These are phyloP conservation scores for Yarrowia divulgata DNA, from an alignment of 805 yeast species.

Conservation along the genomic window DNA sequence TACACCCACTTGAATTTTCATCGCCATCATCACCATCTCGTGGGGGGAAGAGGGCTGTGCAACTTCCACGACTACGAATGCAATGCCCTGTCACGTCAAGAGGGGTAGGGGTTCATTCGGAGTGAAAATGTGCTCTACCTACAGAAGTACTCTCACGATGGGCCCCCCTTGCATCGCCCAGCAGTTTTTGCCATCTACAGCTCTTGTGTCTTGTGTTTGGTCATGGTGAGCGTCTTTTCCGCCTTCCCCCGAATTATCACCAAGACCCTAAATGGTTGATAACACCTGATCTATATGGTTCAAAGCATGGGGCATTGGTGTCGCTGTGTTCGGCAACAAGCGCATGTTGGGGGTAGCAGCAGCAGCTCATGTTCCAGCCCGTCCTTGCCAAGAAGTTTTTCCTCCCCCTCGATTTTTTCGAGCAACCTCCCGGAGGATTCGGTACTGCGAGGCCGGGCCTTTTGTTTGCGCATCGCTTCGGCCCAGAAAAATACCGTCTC, in stretches of 20 bases:
- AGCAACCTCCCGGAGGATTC: background rate
- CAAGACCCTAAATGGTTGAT: constrained; percentile 3
- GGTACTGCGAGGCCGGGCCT: background rate
- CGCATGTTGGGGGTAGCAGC: background rate
- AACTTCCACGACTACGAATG: constrained; percentile 2
- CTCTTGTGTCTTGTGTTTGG: background rate
- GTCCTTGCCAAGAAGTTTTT: constrained; percentile 1
- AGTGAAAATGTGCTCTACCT: too few species aligned
- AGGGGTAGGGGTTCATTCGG: background rate
- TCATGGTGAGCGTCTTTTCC: background rate
- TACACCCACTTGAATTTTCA: background rate
- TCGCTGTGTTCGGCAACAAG: constrained; percentile 24
- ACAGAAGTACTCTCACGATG: too few species aligned
- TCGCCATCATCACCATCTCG: constrained; percentile 5
- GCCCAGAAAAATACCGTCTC: background rate
- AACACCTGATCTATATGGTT: constrained; percentile 16
- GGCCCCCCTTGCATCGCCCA: background rate
- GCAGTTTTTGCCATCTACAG: constrained; percentile 2
- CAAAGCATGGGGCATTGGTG: constrained; percentile 20
- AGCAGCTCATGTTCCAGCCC: background rate
- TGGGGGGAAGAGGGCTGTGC: constrained; percentile 8
- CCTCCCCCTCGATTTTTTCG: background rate
- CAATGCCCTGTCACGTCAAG: background rate
- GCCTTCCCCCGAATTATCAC: constrained; percentile 10
- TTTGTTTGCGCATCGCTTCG: background rate